A percentile compares a stretch with the other conserved stretches of the same genome.
Evolutionary conservation across 2,329 filamentous ascomycete genomes (phyloP).

Genomic region (Neoscytalidium dimidiatum): DNA sequence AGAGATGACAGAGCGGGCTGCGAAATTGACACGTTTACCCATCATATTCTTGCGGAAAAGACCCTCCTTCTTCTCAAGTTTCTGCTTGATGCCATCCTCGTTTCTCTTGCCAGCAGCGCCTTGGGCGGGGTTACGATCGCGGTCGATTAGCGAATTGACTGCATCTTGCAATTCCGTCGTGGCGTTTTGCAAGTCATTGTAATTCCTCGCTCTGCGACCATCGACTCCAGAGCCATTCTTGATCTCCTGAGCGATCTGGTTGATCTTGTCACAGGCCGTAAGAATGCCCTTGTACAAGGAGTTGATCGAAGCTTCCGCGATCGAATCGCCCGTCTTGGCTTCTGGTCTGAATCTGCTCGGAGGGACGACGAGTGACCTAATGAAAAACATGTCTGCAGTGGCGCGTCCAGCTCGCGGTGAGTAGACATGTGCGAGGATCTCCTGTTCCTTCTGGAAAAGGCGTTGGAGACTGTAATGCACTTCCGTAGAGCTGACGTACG

Average conservation of each 20-base stretch:
- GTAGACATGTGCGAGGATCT: constrained; percentile 83
- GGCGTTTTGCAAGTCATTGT: constrained; percentile 76
- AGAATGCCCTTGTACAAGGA: constrained; percentile 83
- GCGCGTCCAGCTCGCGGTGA: constrained; percentile 63
- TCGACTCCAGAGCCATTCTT: constrained; percentile 46
- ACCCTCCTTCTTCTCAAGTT: constrained; percentile 97
- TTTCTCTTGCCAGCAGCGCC: constrained; percentile 75
- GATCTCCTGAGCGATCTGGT: constrained; percentile 72
- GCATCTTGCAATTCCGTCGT: constrained; percentile 84
- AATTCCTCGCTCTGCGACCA: constrained; percentile 57
- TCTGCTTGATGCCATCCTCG: constrained; percentile 95
- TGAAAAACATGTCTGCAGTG: constrained; percentile 91
- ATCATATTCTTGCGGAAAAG: constrained; percentile 99
- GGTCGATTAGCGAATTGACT: constrained; percentile 91
- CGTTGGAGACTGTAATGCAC: constrained; percentile 76
- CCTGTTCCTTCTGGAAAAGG: constrained; percentile 84
- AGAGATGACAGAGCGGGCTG: constrained; percentile 95
- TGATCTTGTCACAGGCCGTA: constrained; percentile 70
- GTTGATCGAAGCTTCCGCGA: constrained; percentile 89
- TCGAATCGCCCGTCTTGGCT: constrained; percentile 76
- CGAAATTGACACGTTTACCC: constrained; percentile 99
- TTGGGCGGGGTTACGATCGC: constrained; percentile 79
- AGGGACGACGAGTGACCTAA: constrained; percentile 82
- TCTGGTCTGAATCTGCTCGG: constrained; percentile 91
- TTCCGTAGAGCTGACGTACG: constrained; percentile 81